Evolutionary conservation across 371 early-diverging fungal species (phyloP), one percentile per base, ranked within the genome.

Genomic region (Apophysomyces ossiformis): DNA sequence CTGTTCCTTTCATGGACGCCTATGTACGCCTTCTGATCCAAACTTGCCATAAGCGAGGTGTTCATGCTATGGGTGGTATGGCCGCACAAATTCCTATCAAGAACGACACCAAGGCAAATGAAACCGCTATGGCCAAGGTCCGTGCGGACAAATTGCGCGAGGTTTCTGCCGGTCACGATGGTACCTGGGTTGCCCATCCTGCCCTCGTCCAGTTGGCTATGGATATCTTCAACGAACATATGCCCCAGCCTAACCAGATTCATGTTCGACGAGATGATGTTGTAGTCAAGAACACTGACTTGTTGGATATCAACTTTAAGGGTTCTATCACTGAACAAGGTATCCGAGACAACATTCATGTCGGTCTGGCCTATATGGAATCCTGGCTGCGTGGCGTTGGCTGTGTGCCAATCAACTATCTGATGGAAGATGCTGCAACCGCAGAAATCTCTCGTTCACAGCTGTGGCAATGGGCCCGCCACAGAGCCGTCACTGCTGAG

Each of bases 41-140:
- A 86, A 97, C 97, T 11, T 97, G 98, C 78, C 98, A 97, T 82
- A 89, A 88, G 83, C 94, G 97, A 58, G 96, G 96, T 59, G 98
- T 97, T 12, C 98, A 97, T 75, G 98, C 98, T 57, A 97, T 97
- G 96, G 98, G 98, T 61, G 98, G 98, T 46, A 97, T 97, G 98
- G 97, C 98, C 45, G 98, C 98, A 39, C 96, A 96, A 78, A 97
- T 97, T 71, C 98, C 98, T 50, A 96, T 97, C 89, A 95, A 95
- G 87, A 88, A 91, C 82, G 87, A 97, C 76, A 72, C 82, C 41
- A 75, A 84, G 57, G 95, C 94, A 58, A 97, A 97, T 84, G 84
- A 91, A 64, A 89, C 90, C 9, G 96, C 98, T 50, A 89, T 97
- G 87, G 86, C 85, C 75, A 96, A 97, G 87, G 98, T 97, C 43